Base-by-base conservation (phyloP, 139 green algal genomes). In the Nannochloris sp. region DNA sequence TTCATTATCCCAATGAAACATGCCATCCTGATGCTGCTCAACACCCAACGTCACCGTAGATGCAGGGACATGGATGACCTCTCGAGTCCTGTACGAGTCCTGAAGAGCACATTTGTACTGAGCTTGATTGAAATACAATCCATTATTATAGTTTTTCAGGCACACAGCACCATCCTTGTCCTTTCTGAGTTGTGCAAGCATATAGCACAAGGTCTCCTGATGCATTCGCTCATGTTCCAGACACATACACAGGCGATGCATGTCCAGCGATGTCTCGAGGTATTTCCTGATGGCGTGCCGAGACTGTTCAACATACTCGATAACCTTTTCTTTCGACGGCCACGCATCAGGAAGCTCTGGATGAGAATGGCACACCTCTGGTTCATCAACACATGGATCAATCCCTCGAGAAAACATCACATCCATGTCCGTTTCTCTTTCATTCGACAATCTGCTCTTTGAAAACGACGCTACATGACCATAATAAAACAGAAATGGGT, bases 1-100 rank as follows among this genome's bases (percentile, higher is more conserved):
- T 59, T 87, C 80, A 37, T 84, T 86, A 68, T 87, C 80, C 80
- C 80, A 87, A 14, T 69, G 46, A 67, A 86, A 88, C 14, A 67
- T 62, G 3, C 43, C 55, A 20, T 17, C 20, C n/a, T 49, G n/a
- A 9, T 56, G 46, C 17, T 0, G 17, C 16, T 23, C 6, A 23
- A 59, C 31, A 4, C 80, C 80, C 40, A 86, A 45, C 26, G 4
- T 16, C 23, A 45, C 30, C 4, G 5, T 23, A 0, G 6, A 11
- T 3, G n/a, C 29, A 46, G 56, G 56, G n/a, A 61, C 30, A n/a
- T 31, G 23, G 36, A 59, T 33, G 6, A 53, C n/a, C n/a, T 53
- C n/a, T 3, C 20, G 17, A 0, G 46, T 53, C 0, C n/a, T 53
- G 33, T 3, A 0, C 2, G 6, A 40, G 6, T 6, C 33, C n/a